phyloP scores from a whole-genome alignment of 2,329 filamentous ascomycete genomes.

The Phoma sp. region DNA sequence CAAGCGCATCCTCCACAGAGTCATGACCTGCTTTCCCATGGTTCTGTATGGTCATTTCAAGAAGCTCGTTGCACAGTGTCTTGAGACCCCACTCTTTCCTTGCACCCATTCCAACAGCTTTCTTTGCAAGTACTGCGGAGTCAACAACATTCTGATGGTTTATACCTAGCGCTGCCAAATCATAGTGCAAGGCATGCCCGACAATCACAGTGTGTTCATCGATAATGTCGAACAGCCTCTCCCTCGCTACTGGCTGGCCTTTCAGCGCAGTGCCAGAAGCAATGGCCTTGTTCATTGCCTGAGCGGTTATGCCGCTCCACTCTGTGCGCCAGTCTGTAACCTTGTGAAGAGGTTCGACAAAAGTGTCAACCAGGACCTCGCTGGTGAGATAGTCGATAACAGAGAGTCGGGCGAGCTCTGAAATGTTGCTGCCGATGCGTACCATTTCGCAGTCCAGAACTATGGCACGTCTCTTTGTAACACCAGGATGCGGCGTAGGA shows the following conservation, averaged over 20 bases:
- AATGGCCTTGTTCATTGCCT: constrained; percentile 33
- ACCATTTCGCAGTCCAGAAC: constrained; percentile 20
- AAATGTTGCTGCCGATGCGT: neutral
- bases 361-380: constrained; percentile 54
- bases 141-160: constrained; percentile 55
- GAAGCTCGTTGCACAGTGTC: constrained; percentile 5
- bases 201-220: constrained; percentile 57
- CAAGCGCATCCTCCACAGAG: constrained; percentile 12
- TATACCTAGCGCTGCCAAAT: constrained; percentile 56
- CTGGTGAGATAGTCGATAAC: constrained; percentile 58
- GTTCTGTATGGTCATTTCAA: constrained; percentile 2
- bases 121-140: constrained; percentile 51
- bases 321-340: constrained; percentile 50
- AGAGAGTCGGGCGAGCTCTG: constrained; percentile 49
- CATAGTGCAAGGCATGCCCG: constrained; percentile 57
- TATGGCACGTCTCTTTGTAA: neutral
- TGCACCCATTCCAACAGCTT: constrained; percentile 39
- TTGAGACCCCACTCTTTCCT: constrained; percentile 4
- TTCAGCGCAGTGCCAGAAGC: constrained; percentile 40
- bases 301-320: constrained; percentile 51
- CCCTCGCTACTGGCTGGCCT: constrained; percentile 55
- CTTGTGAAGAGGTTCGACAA: constrained; percentile 49
- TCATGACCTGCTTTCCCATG: constrained; percentile 1
- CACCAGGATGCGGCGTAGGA: too few species aligned
- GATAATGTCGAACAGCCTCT: constrained; percentile 52